phyloP scores from a whole-genome alignment of 2,329 filamentous ascomycete species.

The Diaporthe sp. region DNA sequence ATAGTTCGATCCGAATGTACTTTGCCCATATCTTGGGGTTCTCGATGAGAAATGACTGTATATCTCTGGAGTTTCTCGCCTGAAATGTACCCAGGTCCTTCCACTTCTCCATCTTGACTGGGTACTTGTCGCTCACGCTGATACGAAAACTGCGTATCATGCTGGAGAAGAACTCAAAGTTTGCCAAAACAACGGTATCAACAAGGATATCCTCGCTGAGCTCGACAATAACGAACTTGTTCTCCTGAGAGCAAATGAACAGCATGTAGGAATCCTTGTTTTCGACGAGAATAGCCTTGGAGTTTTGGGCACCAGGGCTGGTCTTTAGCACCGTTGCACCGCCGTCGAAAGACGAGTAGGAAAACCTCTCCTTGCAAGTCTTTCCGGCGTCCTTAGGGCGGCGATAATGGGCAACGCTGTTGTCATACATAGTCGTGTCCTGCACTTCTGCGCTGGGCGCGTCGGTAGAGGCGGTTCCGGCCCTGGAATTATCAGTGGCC shows the following conservation, averaged over 20 bases:
- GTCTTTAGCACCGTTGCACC: slow-evolving; percentile 94
- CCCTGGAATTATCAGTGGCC: slow-evolving; percentile 47
- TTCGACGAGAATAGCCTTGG: slow-evolving; percentile 90
- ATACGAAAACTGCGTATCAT: slow-evolving; percentile 93
- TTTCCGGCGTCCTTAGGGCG: slow-evolving; percentile 94
- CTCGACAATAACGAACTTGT: slow-evolving; percentile 96
- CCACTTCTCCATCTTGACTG: slow-evolving; percentile 93
- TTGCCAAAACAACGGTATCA: slow-evolving; percentile 96
- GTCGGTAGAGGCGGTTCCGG: slow-evolving; percentile 40
- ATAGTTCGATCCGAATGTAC: slow-evolving; percentile 91
- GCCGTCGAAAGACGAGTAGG: slow-evolving; percentile 97
- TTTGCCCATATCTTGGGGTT: slow-evolving; percentile 97
- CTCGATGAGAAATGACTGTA: slow-evolving; percentile 94
- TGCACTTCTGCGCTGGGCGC: slow-evolving; percentile 48
- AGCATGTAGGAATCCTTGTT: slow-evolving; percentile 99
- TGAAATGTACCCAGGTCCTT: slow-evolving; percentile 89
- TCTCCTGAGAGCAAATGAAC: slow-evolving; percentile 86
- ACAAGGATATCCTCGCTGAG: slow-evolving; percentile 89
- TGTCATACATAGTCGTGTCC: slow-evolving; percentile 61
- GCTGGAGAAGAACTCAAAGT: slow-evolving; percentile 99
- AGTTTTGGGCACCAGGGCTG: slow-evolving; percentile 86
- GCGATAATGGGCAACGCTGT: slow-evolving; percentile 67
- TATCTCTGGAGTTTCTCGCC: slow-evolving; percentile 91
- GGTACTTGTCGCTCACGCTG: slow-evolving; percentile 94
- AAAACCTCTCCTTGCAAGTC: slow-evolving; percentile 97